phyloP scores from a whole-genome alignment of 495 filamentous ascomycete genomes.

The Talaromyces wortmannii region DNA sequence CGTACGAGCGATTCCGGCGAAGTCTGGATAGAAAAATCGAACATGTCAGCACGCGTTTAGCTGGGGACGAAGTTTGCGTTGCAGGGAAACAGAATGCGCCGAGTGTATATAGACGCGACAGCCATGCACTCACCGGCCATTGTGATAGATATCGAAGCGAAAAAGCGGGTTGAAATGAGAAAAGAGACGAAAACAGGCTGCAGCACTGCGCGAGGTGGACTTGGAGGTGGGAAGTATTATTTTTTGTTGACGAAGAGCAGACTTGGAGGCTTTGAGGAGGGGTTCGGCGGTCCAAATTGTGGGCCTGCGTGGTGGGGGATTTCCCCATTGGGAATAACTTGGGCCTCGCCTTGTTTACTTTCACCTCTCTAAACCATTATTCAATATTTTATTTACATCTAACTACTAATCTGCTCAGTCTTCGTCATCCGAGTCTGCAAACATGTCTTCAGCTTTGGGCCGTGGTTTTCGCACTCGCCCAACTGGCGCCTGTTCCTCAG shows the following conservation, averaged over 20 bases:
- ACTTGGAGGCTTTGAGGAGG: no score
- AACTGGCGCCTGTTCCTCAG: conserved; percentile 12
- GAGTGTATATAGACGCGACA: not conserved
- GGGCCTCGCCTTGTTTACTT: no score
- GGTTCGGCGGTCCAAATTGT: no score
- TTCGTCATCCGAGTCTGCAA: conserved; percentile 56
- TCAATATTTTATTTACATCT: not conserved
- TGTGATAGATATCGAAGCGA: conserved; percentile 15
- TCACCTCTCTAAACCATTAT: no score
- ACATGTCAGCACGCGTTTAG: conserved; percentile 12
- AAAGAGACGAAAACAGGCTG: not conserved
- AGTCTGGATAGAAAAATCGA: conserved; percentile 29
- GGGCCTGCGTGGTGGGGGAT: no score
- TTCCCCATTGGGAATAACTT: no score
- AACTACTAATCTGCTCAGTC: not conserved
- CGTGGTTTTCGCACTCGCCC: conserved; percentile 42
- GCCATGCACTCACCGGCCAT: conserved; percentile 30
- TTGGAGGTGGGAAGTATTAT: no score
- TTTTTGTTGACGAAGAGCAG: no score
- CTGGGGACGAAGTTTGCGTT: not conserved
- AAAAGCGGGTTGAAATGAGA: conserved; percentile 2
- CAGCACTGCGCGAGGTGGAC: not conserved
- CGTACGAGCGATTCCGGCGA: conserved; percentile 48
- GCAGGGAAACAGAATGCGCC: not conserved
- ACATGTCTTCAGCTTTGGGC: conserved; percentile 91